Base-by-base conservation (phyloP, 306 rosid genomes). In the Cucurbita maxima region DNA sequence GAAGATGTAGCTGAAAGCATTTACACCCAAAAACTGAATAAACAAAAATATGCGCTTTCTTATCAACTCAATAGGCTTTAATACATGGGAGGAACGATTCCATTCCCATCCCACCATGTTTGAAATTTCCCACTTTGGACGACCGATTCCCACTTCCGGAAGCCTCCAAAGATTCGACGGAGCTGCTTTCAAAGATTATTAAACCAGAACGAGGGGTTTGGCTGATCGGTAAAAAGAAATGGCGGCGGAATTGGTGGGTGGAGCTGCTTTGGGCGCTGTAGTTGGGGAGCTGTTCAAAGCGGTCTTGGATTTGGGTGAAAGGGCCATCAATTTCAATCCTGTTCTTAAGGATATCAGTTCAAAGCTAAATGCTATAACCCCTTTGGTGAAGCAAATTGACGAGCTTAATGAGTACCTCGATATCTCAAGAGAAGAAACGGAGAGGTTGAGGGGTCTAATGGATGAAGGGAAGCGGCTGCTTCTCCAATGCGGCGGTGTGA, bases 391-490 rank as follows among this genome's bases (percentile, higher is more conserved):
- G 16, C 18, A 86, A 6, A 84, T 88, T 12, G 59, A 58, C 2
- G 38, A 25, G 51, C 61, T 47, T 4, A 78, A 83, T 71, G 55
- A 14, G 48, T 14, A 10, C 18, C 12, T 86, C 68, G 84, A 81
- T 40, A 78, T 55, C n/a, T 56, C 72, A 7, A 54, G 71, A 14
- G 30, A 44, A 25, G 90, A 84, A 63, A 73, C 67, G 0, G 1
- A 75, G 4, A 38, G 4, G 25, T 10, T 87, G 36, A 60, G 44
- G 1, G 20, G 72, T 1, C 41, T 44, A 12, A 41, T 89, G 77
- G 37, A 60, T 38, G 10, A 19, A 0, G 96, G 90, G 0, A 62
- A 3, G 18, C 11, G 16, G 41, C 84, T 89, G 0, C 69, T 89
- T 70, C 54, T 22, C 0, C 54, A 79, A 52, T 87, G 87, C 76